Conservation (phyloP, 2,329 filamentous ascomycete species). For the Raffaelea albimanens region DNA sequence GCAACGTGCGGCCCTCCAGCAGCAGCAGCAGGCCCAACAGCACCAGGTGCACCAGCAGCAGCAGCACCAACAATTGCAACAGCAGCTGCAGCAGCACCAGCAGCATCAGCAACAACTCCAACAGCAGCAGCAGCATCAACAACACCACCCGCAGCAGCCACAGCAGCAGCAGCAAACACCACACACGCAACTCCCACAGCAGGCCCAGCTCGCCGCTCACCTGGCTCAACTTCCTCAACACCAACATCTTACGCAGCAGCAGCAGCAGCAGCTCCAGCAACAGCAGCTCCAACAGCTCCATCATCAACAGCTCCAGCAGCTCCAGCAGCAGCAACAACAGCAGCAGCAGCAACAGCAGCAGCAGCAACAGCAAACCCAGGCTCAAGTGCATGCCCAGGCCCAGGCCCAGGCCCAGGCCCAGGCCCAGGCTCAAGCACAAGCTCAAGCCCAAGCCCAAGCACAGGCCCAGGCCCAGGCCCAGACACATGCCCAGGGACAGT, state of each 20-base stretch:
- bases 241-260: constrained; percentile 19
- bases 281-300: constrained; percentile 22
- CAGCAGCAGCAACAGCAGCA: constrained; percentile 31
- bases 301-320: constrained; percentile 25
- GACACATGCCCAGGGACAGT: not conserved
- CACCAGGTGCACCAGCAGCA: constrained; percentile 50
- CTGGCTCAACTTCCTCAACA: constrained; percentile 42
- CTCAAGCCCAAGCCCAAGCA: constrained; percentile 23
- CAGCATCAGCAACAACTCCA: not conserved
- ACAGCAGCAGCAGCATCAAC: constrained; percentile 4
- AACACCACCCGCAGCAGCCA: constrained; percentile 5
- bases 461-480: not conserved
- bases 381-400: constrained; percentile 19
- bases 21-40: constrained; percentile 44
- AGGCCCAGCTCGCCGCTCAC: constrained; percentile 14
- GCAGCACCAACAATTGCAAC: constrained; percentile 35
- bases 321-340: constrained; percentile 35
- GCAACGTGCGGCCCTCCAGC: constrained; percentile 40
- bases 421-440: constrained; percentile 16
- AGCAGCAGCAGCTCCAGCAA: constrained; percentile 6
- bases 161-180: constrained; percentile 5
- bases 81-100: constrained; percentile 8
- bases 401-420: constrained; percentile 29
- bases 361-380: constrained; percentile 39
- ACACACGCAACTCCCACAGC: constrained; percentile 8